phyloP scores from a whole-genome alignment of 1,139 yeast genomes.

The Nakaseomyces sp. region DNA sequence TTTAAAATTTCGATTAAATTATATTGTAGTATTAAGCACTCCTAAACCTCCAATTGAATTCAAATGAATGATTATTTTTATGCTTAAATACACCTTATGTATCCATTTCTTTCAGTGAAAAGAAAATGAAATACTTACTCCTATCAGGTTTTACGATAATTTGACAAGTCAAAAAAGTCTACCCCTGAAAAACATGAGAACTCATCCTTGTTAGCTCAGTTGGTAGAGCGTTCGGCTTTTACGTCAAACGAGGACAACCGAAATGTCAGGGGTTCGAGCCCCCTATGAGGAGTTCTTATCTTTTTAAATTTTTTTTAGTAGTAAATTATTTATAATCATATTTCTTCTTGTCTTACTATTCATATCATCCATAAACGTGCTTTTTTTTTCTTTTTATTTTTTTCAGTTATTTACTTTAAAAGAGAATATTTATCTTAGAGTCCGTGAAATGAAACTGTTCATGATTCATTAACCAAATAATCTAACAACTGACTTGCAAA shows the following conservation, averaged over 20 bases:
- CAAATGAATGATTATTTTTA: too few relatives aligned
- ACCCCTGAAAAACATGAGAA: constrained; percentile 12
- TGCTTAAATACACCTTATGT: too few relatives aligned
- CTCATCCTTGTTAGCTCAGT: constrained; percentile 34
- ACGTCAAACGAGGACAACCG: constrained; percentile 30
- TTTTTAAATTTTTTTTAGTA: constrained; percentile 11
- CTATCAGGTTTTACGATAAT: neutral
- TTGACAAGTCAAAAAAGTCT: neutral
- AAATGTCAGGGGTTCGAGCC: constrained; percentile 36
- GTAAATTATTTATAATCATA: too few relatives aligned
- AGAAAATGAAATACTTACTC: too few relatives aligned
- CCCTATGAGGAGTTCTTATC: constrained; percentile 33
- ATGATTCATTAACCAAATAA: constrained; percentile 11
- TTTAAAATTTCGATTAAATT: too few relatives aligned
- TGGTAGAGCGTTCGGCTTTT: constrained; percentile 33
- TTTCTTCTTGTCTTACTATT: too few relatives aligned
- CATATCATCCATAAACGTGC: neutral
- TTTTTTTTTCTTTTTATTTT: neutral
- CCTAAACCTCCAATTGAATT: too few relatives aligned
- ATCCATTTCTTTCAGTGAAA: too few relatives aligned
- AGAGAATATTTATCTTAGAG: too few relatives aligned
- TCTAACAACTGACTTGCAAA: constrained; percentile 23
- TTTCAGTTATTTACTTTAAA: neutral
- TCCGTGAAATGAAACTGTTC: neutral
- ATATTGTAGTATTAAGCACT: too few relatives aligned